These are phyloP conservation scores for Syncephalastrum contaminatum DNA, from an alignment of 371 early-diverging fungal genomes.

Conservation along the genomic window DNA sequence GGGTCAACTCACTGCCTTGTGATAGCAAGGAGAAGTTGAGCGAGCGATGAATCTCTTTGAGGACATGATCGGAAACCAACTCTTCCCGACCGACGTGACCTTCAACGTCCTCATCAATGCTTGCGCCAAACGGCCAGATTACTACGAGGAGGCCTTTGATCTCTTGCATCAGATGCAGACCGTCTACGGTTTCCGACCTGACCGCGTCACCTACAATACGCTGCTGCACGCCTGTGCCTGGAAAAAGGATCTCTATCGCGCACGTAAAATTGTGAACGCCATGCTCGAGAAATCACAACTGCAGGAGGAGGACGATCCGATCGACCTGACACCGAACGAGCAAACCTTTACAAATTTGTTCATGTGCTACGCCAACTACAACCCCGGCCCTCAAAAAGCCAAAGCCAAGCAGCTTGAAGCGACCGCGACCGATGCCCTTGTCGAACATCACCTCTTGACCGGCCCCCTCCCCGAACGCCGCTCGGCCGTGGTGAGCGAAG, in stretches of 20 bases:
- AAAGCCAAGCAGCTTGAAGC: constrained; percentile 5
- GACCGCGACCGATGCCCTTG: constrained; percentile 17
- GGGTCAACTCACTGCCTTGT: neutral
- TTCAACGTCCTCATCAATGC: constrained; percentile 87
- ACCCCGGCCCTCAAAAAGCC: constrained; percentile 12
- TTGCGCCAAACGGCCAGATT: constrained; percentile 78
- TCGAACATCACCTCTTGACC: constrained; percentile 29
- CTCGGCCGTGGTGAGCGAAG: constrained; percentile 38
- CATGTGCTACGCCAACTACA: constrained; percentile 62
- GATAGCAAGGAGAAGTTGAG: constrained; percentile 68
- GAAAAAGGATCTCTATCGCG: constrained; percentile 60
- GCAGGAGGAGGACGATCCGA: constrained; percentile 18
- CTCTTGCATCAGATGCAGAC: constrained; percentile 80
- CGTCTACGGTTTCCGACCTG: constrained; percentile 76
- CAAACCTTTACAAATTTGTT: constrained; percentile 66
- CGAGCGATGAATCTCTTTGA: constrained; percentile 80
- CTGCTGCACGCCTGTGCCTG: constrained; percentile 76
- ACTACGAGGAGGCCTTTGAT: constrained; percentile 79
- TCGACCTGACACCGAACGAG: constrained; percentile 46
- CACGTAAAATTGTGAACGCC: constrained; percentile 57
- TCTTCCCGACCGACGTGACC: constrained; percentile 79
- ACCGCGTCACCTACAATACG: constrained; percentile 77
- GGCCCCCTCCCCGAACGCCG: constrained; percentile 36
- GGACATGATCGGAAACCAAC: constrained; percentile 70
- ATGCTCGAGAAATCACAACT: constrained; percentile 47